phyloP scores from a whole-genome alignment of 1,284 basidiomycete genomes.

The Ustilago crameri region DNA sequence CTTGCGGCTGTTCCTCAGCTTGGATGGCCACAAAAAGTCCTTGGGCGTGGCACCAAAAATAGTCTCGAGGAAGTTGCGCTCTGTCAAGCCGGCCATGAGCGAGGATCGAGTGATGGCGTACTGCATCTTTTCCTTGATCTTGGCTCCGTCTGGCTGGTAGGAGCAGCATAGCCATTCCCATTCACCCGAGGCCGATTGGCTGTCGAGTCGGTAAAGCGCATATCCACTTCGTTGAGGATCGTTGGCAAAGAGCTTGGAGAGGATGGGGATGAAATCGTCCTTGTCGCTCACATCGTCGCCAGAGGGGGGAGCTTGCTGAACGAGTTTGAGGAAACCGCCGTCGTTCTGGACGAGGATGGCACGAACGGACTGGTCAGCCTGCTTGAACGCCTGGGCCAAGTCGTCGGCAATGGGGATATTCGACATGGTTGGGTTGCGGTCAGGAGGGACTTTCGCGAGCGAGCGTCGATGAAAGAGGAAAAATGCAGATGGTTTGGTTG shows the following conservation, averaged over 20 bases:
- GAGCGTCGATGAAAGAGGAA: neutral
- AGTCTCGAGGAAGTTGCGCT: conserved; percentile 61
- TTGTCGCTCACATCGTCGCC: conserved; percentile 38
- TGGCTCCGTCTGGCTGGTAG: conserved; percentile 60
- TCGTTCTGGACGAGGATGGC: conserved; percentile 58
- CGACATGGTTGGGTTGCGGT: conserved; percentile 37
- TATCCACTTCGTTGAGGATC: conserved; percentile 58
- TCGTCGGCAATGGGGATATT: conserved; percentile 50
- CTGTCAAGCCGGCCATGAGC: conserved; percentile 51
- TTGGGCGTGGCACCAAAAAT: conserved; percentile 50
- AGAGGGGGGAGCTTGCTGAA: conserved; percentile 30
- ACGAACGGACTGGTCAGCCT: conserved; percentile 36
- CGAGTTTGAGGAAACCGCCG: conserved; percentile 46
- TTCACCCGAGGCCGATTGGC: conserved; percentile 52
- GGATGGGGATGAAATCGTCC: conserved; percentile 47
- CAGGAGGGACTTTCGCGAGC: too few relatives aligned
- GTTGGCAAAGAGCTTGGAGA: conserved; percentile 48
- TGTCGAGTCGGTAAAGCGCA: conserved; percentile 59
- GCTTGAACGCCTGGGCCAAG: conserved; percentile 29
- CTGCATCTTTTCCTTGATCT: conserved; percentile 64
- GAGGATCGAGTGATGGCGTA: conserved; percentile 56
- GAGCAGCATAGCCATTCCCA: conserved; percentile 63
- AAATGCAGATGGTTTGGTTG: neutral
- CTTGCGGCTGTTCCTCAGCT: conserved; percentile 59
- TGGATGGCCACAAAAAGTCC: conserved; percentile 57